These are phyloP conservation scores for Penicillium oxalicum DNA, from an alignment of 2,329 filamentous ascomycete genomes.

Conservation along the genomic window DNA sequence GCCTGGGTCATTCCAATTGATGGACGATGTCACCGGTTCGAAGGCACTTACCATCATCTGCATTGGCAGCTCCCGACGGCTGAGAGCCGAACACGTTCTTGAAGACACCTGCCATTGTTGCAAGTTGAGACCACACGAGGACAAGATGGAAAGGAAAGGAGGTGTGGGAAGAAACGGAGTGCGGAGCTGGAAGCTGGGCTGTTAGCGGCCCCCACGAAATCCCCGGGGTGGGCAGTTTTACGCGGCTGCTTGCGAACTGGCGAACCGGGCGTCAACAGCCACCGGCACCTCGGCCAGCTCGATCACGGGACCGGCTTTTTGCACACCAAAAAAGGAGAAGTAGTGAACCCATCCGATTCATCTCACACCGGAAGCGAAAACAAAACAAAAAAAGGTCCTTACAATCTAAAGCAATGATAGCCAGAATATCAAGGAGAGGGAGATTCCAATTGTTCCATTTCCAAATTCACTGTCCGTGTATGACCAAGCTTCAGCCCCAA, in stretches of 20 bases:
- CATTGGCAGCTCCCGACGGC: slow-evolving; percentile 24
- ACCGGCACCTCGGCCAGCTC: background rate
- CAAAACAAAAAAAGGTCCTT: too few species aligned
- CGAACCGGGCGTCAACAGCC: slow-evolving; percentile 1
- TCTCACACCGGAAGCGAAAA: too few species aligned
- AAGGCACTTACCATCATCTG: slow-evolving; percentile 32
- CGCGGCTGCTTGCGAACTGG: slow-evolving; percentile 9
- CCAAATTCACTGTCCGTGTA: slow-evolving; percentile 2
- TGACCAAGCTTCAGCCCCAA: slow-evolving; percentile 21
- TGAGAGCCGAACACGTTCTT: slow-evolving; percentile 37
- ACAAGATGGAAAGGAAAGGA: slow-evolving; percentile 19
- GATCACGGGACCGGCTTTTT: background rate
- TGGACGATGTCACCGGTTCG: background rate
- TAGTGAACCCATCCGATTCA: too few species aligned
- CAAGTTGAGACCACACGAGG: slow-evolving; percentile 10
- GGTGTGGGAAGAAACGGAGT: slow-evolving; percentile 19
- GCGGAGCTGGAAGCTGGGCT: slow-evolving; percentile 24
- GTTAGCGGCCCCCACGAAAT: slow-evolving; percentile 38
- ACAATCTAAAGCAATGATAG: too few species aligned
- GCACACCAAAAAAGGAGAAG: too few species aligned
- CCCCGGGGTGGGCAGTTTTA: slow-evolving; percentile 25
- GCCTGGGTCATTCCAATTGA: background rate
- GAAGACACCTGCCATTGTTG: slow-evolving; percentile 35
- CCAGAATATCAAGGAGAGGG: too few species aligned
- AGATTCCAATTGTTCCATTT: background rate